Percentiles rank a stretch among this genome's conserved stretches.
phyloP scores from a whole-genome alignment of 805 yeast species.

The Limtongia smithiae region DNA sequence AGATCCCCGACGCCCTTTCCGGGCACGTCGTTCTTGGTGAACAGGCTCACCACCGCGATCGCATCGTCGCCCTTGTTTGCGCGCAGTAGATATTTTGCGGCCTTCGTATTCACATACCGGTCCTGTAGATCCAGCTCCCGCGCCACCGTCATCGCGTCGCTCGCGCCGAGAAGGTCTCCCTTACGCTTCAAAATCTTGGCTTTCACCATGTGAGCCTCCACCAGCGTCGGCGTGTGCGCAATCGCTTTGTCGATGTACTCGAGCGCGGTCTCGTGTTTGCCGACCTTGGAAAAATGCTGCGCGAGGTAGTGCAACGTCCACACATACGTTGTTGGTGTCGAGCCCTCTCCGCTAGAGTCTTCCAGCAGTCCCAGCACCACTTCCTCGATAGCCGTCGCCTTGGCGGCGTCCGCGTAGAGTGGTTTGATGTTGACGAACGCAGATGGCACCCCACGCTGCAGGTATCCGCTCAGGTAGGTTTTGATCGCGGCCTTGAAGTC shows the following conservation, averaged over 20 bases:
- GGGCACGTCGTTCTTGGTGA: conserved; percentile 79
- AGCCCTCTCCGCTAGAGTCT: conserved; percentile 28
- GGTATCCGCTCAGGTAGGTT: conserved; percentile 56
- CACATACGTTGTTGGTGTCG: conserved; percentile 40
- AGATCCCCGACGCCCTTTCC: conserved; percentile 83
- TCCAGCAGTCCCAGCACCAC: conserved; percentile 50
- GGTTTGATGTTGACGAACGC: conserved; percentile 83
- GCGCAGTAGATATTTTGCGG: conserved; percentile 77
- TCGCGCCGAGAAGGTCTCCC: conserved; percentile 61
- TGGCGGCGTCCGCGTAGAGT: conserved; percentile 52
- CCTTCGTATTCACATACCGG: conserved; percentile 82
- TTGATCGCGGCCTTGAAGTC: conserved; percentile 49
- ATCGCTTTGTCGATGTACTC: conserved; percentile 59
- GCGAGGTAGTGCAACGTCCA: conserved; percentile 80
- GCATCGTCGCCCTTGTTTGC: conserved; percentile 74
- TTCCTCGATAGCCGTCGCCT: conserved; percentile 45
- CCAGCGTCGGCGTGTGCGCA: conserved; percentile 73
- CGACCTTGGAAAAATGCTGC: conserved; percentile 64
- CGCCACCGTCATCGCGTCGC: conserved; percentile 63
- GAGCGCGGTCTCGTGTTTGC: conserved; percentile 53
- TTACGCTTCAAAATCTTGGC: conserved; percentile 75
- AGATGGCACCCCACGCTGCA: conserved; percentile 83
- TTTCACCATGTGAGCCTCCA: conserved; percentile 74
- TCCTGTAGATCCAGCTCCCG: conserved; percentile 81
- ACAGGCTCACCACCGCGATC: conserved; percentile 64